Evolutionary conservation across 1,284 basidiomycete genomes (phyloP), one percentile per base, ranked within the genome.

Genomic region (Sporisorium graminicola): DNA sequence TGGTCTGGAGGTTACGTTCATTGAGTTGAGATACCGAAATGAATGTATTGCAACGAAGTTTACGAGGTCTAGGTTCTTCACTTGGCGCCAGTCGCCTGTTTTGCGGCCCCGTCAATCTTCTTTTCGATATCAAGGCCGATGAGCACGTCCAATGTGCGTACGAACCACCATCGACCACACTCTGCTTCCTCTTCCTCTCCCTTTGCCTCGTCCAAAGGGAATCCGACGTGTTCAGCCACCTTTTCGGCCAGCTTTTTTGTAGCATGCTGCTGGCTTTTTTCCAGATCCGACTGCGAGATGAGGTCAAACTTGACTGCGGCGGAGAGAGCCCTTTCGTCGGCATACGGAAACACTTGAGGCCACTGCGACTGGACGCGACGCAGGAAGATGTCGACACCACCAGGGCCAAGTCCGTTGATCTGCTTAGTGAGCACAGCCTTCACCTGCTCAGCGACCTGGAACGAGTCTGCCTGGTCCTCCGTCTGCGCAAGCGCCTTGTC

Each of bases 51-150:
- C 12, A 5, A 0, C 12, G 1, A 2, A 16, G n/a, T n/a, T n/a
- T n/a, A n/a, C n/a, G n/a, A 51, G 43, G n/a, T 16, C 22, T 22
- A 52, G 52, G 31, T 22, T 57, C 18, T 47, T 47, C 29, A 64
- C 58, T 65, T 57, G 26, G 26, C 27, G 7, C 35, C 57, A 1
- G 26, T 56, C 6, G 73, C 67, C 49, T 60, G 57, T 51, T 77
- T 61, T 0, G 47, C 56, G 12, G 75, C 78, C 50, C 78, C 65
- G 26, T 69, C 65, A 22, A 73, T 29, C 63, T 78, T 72, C 44
- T 73, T 74, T 40, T 80, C 76, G 31, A 80, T 59, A 16, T 74
- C 78, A 24, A 80, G 47, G 1, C 78, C 78, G 29, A 80, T 69
- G 31, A 80, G 47, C 22, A 77, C 69, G 53, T 80, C 78, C 9